Evolutionary conservation across 2,329 filamentous ascomycete species (phyloP).

Genomic region (Raffaelea ambrosiae): DNA sequence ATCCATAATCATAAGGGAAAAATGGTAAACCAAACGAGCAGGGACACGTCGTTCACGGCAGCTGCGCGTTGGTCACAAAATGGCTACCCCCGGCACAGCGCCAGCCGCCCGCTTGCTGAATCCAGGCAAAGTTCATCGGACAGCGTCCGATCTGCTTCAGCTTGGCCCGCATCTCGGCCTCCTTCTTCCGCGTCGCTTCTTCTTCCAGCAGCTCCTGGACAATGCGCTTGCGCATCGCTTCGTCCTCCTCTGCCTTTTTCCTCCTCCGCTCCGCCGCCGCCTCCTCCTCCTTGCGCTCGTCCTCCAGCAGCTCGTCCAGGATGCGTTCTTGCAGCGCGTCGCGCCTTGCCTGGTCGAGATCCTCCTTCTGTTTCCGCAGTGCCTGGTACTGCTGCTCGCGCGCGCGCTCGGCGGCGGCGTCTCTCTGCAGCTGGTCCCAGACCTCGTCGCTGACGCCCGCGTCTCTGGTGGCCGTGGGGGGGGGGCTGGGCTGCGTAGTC

Average conservation of each 20-base stretch:
- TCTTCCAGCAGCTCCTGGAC: conserved; percentile 27
- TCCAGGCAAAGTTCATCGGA: conserved; percentile 15
- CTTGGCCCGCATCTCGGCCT: conserved; percentile 30
- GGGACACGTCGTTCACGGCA: no score
- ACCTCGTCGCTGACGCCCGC: conserved; percentile 48
- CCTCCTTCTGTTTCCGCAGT: background rate
- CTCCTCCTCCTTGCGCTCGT: conserved; percentile 12
- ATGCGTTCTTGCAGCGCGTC: conserved; percentile 14
- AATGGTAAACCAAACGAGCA: no score
- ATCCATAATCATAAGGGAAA: no score
- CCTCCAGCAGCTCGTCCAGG: background rate
- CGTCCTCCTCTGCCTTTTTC: conserved; percentile 6
- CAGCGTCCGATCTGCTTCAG: conserved; percentile 48
- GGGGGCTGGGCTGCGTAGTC: background rate
- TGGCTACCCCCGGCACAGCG: background rate
- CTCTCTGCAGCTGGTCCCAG: conserved; percentile 51
- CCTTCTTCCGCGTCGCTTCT: conserved; percentile 27
- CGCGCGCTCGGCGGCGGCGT: conserved; percentile 30
- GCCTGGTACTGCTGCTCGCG: conserved; percentile 27
- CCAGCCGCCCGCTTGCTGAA: background rate
- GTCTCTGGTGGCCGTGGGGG: conserved; percentile 32
- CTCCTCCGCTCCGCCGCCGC: conserved; percentile 22
- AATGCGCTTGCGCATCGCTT: conserved; percentile 15
- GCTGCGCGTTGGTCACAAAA: background rate
- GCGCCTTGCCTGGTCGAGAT: conserved; percentile 15